phyloP scores from a whole-genome alignment of 768 basidiomycete genomes.

The Auriculariales sp. region DNA sequence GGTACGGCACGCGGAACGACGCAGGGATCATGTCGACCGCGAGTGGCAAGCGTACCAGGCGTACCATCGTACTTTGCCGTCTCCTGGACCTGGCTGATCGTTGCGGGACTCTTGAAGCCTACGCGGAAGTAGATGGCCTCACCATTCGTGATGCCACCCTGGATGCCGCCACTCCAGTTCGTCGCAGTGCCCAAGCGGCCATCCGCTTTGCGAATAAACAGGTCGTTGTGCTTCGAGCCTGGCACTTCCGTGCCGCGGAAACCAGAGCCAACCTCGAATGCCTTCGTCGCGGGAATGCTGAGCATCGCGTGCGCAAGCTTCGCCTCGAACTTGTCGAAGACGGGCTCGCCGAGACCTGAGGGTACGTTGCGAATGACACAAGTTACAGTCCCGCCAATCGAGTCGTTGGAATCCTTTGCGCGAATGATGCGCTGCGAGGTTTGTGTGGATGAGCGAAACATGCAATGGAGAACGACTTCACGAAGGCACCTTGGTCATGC shows the following conservation, averaged over 20 bases:
- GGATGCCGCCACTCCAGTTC: slow-evolving; percentile 95
- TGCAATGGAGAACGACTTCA: neutral
- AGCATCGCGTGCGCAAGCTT: slow-evolving; percentile 95
- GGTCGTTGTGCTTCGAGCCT: slow-evolving; percentile 87
- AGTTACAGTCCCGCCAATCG: slow-evolving; percentile 95
- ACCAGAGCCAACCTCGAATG: slow-evolving; percentile 94
- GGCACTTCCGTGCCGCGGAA: slow-evolving; percentile 90
- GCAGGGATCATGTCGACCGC: slow-evolving; percentile 93
- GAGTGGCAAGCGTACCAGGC: slow-evolving; percentile 71
- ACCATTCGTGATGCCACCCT: slow-evolving; percentile 95
- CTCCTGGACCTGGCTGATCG: slow-evolving; percentile 80
- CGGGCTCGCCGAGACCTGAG: slow-evolving; percentile 87
- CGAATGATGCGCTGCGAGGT: slow-evolving; percentile 69
- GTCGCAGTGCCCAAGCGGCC: slow-evolving; percentile 72
- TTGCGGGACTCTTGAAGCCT: slow-evolving; percentile 97
- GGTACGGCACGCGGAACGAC: slow-evolving; percentile 95
- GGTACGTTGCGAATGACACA: slow-evolving; percentile 90
- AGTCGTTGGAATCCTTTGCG: slow-evolving; percentile 82
- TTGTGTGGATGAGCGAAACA: slow-evolving; percentile 2
- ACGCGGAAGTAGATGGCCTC: slow-evolving; percentile 96
- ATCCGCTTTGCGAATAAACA: slow-evolving; percentile 49
- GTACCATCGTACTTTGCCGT: slow-evolving; percentile 94
- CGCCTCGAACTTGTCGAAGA: slow-evolving; percentile 98
- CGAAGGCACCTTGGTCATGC: slow-evolving; percentile 65
- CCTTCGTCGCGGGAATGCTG: slow-evolving; percentile 96